Conservation (phyloP, 306 rosid species). For the Ammopiptanthus mongolicus region DNA sequence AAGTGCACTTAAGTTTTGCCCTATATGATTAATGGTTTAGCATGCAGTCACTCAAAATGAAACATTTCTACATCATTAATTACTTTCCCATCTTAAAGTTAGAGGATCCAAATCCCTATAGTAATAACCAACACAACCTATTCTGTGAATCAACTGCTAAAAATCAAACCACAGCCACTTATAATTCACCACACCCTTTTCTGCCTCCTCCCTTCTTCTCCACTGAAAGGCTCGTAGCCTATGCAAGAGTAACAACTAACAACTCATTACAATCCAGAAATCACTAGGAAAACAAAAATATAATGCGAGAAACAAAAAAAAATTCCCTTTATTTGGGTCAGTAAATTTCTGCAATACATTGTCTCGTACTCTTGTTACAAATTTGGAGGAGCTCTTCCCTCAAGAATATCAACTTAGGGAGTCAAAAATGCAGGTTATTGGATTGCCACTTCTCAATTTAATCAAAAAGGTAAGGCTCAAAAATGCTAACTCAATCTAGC, state of each 20-base stretch:
- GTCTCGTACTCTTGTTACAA: conserved; percentile 1
- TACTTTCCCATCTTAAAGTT: no score
- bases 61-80: no score
- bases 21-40: no score
- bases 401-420: conserved; percentile 32
- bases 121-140: background rate
- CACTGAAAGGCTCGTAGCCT: no score
- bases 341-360: background rate
- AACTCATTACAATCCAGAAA: background rate
- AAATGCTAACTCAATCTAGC: conserved; percentile 13
- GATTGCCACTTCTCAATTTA: conserved; percentile 21
- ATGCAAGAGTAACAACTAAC: background rate
- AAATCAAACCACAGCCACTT: background rate
- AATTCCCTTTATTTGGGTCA: conserved; percentile 24
- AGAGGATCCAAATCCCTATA: no score
- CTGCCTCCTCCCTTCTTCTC: background rate
- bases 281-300: background rate
- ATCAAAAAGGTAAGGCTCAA: conserved; percentile 8
- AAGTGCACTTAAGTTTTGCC: no score
- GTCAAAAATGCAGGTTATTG: conserved; percentile 24
- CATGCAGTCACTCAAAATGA: no score
- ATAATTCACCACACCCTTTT: background rate
- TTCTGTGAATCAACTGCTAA: background rate
- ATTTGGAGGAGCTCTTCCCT: conserved; percentile 37
- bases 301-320: background rate